A percentile compares a stretch with the other conserved stretches of the same genome.
These are phyloP conservation scores for Xylaria nigripes DNA, from an alignment of 495 filamentous ascomycete species.

Conservation along the genomic window DNA sequence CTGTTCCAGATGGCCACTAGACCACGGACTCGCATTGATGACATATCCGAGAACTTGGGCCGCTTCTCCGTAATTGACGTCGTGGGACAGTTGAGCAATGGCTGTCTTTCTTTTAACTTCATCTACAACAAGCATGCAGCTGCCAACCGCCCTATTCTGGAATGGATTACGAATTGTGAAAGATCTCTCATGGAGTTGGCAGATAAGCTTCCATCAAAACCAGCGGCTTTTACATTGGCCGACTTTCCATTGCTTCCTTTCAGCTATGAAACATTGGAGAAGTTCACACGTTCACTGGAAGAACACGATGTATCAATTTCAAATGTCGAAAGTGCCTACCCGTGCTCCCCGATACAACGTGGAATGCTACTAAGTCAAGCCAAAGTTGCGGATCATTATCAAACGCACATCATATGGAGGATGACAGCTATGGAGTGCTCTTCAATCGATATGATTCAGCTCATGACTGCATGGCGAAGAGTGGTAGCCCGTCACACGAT, in stretches of 20 bases:
- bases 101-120: neutral
- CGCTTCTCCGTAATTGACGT: conserved; percentile 25
- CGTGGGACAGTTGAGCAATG: conserved; percentile 8
- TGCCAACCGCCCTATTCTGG: conserved; percentile 27
- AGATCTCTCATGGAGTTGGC: conserved; percentile 17
- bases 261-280: neutral
- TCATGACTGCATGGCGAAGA: conserved; percentile 44
- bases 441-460: conserved; percentile 29
- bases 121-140: conserved; percentile 13
- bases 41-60: conserved; percentile 38
- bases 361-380: conserved; percentile 40
- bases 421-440: conserved; percentile 6
- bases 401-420: neutral
- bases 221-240: neutral
- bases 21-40: conserved; percentile 15
- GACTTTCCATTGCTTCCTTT: neutral
- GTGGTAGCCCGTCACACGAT: conserved; percentile 48
- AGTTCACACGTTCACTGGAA: conserved; percentile 23
- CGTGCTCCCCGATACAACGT: conserved; percentile 38
- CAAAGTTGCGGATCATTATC: conserved; percentile 40
- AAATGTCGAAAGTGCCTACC: conserved; percentile 37
- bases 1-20: conserved; percentile 19
- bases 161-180: conserved; percentile 23
- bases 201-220: neutral
- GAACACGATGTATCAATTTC: conserved; percentile 14